Evolutionary conservation across 192 early-diverging fungal species (phyloP).

Genomic region (Rhizophagus sp.): DNA sequence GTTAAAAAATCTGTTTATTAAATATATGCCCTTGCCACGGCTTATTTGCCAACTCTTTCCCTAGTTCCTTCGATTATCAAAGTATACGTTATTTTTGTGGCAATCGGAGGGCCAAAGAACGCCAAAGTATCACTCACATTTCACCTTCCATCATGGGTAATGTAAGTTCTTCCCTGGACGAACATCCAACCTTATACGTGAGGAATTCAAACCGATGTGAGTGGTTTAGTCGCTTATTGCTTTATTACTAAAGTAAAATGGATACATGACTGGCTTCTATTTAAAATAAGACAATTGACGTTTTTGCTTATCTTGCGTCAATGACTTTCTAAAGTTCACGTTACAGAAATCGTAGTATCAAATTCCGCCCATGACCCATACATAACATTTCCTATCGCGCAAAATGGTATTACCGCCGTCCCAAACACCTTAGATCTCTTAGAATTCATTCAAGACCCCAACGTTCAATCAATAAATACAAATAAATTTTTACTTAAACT

Average conservation of each 20-base stretch:
- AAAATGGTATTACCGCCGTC: slow-evolving; percentile 16
- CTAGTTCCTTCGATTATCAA: neutral
- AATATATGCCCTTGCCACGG: slow-evolving; percentile 12
- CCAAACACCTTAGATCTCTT: slow-evolving; percentile 29
- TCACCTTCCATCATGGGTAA: slow-evolving; percentile 25
- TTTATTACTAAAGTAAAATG: neutral
- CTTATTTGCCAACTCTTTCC: neutral
- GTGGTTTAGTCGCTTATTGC: neutral
- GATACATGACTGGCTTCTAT: neutral
- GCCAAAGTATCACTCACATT: slow-evolving; percentile 2
- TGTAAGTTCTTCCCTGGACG: slow-evolving; percentile 17
- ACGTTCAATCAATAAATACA: slow-evolving; percentile 7
- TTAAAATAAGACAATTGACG: neutral
- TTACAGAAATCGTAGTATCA: slow-evolving; percentile 26
- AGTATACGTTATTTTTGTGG: neutral
- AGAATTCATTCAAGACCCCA: slow-evolving; percentile 28
- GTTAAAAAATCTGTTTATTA: neutral
- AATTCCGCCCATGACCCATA: slow-evolving; percentile 23
- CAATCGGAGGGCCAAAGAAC: neutral
- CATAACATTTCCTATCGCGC: slow-evolving; percentile 21
- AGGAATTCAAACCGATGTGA: slow-evolving; percentile 28
- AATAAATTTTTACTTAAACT: slow-evolving; percentile 27
- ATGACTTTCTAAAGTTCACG: slow-evolving; percentile 16
- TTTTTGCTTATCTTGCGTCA: neutral
- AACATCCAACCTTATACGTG: slow-evolving; percentile 29